Conservation (phyloP, 768 basidiomycete species). For the Mrakia frigida region DNA sequence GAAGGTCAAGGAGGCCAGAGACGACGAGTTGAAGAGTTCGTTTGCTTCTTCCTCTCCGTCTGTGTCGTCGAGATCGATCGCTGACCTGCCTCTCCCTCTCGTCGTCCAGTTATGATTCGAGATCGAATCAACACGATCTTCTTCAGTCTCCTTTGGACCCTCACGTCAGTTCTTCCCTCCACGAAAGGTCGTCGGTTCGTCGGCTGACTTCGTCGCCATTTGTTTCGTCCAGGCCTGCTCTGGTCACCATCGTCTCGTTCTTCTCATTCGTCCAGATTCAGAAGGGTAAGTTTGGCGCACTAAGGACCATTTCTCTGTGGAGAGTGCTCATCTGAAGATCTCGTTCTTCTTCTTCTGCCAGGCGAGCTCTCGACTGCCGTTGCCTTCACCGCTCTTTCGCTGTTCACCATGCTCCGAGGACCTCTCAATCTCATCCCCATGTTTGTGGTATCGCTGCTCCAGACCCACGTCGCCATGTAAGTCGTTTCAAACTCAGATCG, state of each 20-base stretch:
- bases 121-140: slow-evolving; percentile 67
- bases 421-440: slow-evolving; percentile 24
- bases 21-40: slow-evolving; percentile 60
- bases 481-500: too few relatives aligned
- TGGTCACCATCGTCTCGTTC: slow-evolving; percentile 77
- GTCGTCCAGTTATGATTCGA: slow-evolving; percentile 15
- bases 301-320: background rate
- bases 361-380: slow-evolving; percentile 69
- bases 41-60: slow-evolving; percentile 38
- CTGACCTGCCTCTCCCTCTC: background rate
- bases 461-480: slow-evolving; percentile 58
- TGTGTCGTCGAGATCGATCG: background rate
- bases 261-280: slow-evolving; percentile 56
- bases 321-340: background rate
- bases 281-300: slow-evolving; percentile 38
- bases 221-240: slow-evolving; percentile 51
- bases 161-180: slow-evolving; percentile 44
- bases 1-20: slow-evolving; percentile 54
- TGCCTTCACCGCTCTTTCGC: slow-evolving; percentile 81
- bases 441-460: slow-evolving; percentile 69
- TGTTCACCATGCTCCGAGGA: slow-evolving; percentile 75
- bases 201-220: too few relatives aligned
- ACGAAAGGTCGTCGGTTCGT: too few relatives aligned
- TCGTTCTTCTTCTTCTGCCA: background rate
- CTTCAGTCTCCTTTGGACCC: slow-evolving; percentile 67